phyloP scores from a whole-genome alignment of 257 asterid genomes.

The Nicotiana tabacum region DNA sequence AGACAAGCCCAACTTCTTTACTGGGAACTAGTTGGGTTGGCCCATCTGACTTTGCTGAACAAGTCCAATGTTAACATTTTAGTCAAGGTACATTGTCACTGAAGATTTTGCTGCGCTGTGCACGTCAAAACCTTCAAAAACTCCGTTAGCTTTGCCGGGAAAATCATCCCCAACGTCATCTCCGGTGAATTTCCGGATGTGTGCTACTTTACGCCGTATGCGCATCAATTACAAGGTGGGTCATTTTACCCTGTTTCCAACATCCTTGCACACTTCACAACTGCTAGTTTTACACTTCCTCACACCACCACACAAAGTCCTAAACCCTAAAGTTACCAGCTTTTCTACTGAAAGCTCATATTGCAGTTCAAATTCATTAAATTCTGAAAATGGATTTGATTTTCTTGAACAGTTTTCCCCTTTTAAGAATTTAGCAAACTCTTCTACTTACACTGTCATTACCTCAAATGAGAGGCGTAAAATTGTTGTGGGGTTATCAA shows the following conservation, averaged over 20 bases:
- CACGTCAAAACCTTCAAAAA: conserved; percentile 24
- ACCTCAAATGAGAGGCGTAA: conserved; percentile 73
- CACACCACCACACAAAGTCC: conserved; percentile 17
- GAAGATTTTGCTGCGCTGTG: not conserved
- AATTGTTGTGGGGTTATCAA: conserved; percentile 52
- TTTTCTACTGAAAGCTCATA: conserved; percentile 15
- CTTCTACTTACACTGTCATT: conserved; percentile 25
- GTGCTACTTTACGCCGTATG: conserved; percentile 40
- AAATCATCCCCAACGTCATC: conserved; percentile 24
- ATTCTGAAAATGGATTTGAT: conserved; percentile 30
- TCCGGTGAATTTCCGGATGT: conserved; percentile 51
- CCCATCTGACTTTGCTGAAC: not conserved
- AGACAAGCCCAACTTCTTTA: not conserved
- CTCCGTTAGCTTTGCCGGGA: conserved; percentile 34
- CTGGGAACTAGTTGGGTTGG: not conserved
- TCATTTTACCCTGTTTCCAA: conserved; percentile 20
- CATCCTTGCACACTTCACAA: conserved; percentile 18
- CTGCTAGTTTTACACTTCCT: conserved; percentile 18
- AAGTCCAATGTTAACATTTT: not conserved
- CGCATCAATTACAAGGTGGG: conserved; percentile 45
- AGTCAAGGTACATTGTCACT: not conserved
- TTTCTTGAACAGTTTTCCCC: conserved; percentile 70
- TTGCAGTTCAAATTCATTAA: conserved; percentile 25
- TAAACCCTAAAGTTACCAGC: not conserved
- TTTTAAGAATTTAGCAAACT: conserved; percentile 13